Evolutionary conservation across 345 rosid species (phyloP).

Genomic region (Hirschfeldia incana): DNA sequence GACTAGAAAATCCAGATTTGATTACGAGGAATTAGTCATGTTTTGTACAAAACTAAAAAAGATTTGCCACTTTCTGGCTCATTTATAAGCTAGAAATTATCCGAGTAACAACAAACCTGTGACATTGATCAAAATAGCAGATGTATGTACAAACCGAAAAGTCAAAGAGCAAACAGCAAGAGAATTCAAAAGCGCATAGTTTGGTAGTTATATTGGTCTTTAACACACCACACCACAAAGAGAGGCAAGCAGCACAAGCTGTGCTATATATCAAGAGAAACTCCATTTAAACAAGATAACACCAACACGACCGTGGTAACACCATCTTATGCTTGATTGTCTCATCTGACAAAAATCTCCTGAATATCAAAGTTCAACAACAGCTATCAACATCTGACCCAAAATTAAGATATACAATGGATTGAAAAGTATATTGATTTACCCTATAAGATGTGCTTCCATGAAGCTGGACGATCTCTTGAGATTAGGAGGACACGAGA

Average conservation of each 20-base stretch:
- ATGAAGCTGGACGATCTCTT: conserved; percentile 86
- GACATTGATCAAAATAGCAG: conserved; percentile 4
- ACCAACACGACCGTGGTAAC: conserved; percentile 12
- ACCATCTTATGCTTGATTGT: conserved; percentile 20
- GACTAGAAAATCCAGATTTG: conserved; percentile 1
- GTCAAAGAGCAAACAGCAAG: not conserved
- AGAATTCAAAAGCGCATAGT: not conserved
- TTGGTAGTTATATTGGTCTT: conserved; percentile 7
- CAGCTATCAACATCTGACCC: not conserved
- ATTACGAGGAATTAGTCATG: not conserved
- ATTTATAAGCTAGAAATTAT: not conserved
- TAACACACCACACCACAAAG: conserved; percentile 28
- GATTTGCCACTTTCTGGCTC: not conserved
- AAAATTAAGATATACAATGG: conserved; percentile 6
- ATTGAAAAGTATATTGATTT: conserved; percentile 22
- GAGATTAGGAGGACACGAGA: conserved; percentile 83
- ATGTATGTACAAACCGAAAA: conserved; percentile 26
- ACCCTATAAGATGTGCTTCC: conserved; percentile 58
- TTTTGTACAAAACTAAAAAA: not conserved
- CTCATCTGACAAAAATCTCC: conserved; percentile 13
- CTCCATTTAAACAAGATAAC: not conserved
- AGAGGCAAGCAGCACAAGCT: conserved; percentile 33
- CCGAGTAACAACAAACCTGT: not conserved
- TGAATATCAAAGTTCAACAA: not conserved
- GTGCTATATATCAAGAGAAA: not conserved